These are phyloP conservation scores for Metschnikowia hibisci DNA, from an alignment of 805 yeast species.

Conservation along the genomic window DNA sequence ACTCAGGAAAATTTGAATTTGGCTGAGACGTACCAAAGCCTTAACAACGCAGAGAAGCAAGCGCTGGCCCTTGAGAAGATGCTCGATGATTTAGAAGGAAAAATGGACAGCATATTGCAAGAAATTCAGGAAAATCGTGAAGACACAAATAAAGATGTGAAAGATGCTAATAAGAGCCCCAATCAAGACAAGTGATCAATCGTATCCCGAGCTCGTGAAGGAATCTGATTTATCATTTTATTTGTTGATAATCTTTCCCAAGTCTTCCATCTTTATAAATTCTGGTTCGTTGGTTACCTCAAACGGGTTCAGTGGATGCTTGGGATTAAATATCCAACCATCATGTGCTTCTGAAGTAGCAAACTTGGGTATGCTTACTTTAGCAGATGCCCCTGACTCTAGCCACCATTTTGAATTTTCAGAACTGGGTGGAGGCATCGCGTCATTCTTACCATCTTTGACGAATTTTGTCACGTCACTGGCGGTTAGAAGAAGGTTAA, in stretches of 20 bases:
- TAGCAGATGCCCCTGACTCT: constrained; percentile 69
- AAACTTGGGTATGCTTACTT: constrained; percentile 52
- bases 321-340: constrained; percentile 57
- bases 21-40: constrained; percentile 55
- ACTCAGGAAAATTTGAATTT: constrained; percentile 36
- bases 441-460: constrained; percentile 30
- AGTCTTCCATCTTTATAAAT: constrained; percentile 36
- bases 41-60: constrained; percentile 62
- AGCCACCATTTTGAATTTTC: constrained; percentile 91
- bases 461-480: constrained; percentile 24
- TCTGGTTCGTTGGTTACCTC: constrained; percentile 48
- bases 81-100: constrained; percentile 61
- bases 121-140: constrained; percentile 38
- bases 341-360: constrained; percentile 24
- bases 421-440: constrained; percentile 85
- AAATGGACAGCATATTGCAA: constrained; percentile 53
- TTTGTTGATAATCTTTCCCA: constrained; percentile 7
- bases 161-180: neutral
- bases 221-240: neutral
- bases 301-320: constrained; percentile 71
- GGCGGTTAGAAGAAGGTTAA: constrained; percentile 32
- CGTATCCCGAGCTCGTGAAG: too few species aligned
- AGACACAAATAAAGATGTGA: constrained; percentile 1
- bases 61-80: constrained; percentile 62
- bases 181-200: neutral